phyloP scores from a whole-genome alignment of 148 eudicot genomes.

The Cornus florida region DNA sequence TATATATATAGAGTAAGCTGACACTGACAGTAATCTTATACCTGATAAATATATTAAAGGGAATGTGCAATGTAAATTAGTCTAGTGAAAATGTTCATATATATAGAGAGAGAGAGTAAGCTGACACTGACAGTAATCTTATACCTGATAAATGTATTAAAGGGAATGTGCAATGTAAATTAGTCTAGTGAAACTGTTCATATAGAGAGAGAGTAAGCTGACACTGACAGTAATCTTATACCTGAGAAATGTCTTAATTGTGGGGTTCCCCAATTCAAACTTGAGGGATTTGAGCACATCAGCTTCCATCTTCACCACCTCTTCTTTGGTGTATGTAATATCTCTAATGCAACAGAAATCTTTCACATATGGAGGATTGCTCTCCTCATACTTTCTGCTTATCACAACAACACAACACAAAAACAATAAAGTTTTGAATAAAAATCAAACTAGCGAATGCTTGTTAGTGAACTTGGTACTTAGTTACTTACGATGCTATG shows the following conservation, averaged over 20 bases:
- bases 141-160: too few species aligned
- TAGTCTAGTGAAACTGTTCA: too few species aligned
- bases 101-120: too few species aligned
- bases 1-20: background rate
- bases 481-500: conserved; percentile 76
- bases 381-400: conserved; percentile 85
- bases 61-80: too few species aligned
- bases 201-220: too few species aligned
- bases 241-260: conserved; percentile 74
- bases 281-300: conserved; percentile 64
- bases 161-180: too few species aligned
- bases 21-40: too few species aligned
- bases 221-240: conserved; percentile 11
- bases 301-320: conserved; percentile 86
- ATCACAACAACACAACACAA: background rate
- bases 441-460: too few species aligned
- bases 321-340: conserved; percentile 74
- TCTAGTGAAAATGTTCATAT: too few species aligned
- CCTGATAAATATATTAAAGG: too few species aligned
- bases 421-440: background rate
- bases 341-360: conserved; percentile 83
- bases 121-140: too few species aligned
- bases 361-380: conserved; percentile 67
- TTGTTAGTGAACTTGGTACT: too few species aligned
- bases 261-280: conserved; percentile 79